A percentile compares a stretch with the other conserved stretches of the same genome.
Conservation (phyloP, 2,329 filamentous ascomycete species). For the Penicillium paneum region DNA sequence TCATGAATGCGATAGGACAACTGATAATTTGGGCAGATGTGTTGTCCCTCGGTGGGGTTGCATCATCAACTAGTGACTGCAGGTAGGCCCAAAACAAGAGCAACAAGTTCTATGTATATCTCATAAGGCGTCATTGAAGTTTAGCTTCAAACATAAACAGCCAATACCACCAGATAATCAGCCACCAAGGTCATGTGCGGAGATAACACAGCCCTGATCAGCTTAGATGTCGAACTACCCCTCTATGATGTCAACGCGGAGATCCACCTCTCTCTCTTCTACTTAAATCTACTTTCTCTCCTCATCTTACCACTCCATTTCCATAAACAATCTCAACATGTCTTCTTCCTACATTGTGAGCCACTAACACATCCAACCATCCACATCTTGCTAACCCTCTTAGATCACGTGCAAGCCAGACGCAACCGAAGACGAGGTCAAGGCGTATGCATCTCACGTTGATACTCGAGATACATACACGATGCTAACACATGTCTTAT, state of each 20-base stretch:
- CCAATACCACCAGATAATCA: neutral
- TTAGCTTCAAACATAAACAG: neutral
- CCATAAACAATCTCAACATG: neutral
- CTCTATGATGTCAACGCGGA: constrained; percentile 10
- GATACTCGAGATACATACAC: neutral
- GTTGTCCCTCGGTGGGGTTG: neutral
- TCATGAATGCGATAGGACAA: no score
- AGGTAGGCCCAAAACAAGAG: neutral
- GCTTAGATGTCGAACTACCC: constrained; percentile 2
- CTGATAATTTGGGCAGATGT: no score
- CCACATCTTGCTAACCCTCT: neutral
- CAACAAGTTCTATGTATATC: neutral
- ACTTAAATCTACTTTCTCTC: neutral
- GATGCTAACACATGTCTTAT: neutral
- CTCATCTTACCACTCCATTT: neutral
- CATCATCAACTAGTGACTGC: neutral
- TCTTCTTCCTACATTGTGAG: constrained; percentile 6
- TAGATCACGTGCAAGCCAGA: constrained; percentile 6
- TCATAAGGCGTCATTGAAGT: neutral
- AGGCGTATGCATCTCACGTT: neutral
- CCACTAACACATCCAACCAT: neutral
- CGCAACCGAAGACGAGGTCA: neutral
- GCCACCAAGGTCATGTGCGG: neutral
- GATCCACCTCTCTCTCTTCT: neutral
- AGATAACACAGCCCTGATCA: constrained; percentile 1